A percentile compares a stretch with the other conserved stretches of the same genome.
phyloP scores from a whole-genome alignment of 176 grass and related monocot species.

The Carex littledalei region DNA sequence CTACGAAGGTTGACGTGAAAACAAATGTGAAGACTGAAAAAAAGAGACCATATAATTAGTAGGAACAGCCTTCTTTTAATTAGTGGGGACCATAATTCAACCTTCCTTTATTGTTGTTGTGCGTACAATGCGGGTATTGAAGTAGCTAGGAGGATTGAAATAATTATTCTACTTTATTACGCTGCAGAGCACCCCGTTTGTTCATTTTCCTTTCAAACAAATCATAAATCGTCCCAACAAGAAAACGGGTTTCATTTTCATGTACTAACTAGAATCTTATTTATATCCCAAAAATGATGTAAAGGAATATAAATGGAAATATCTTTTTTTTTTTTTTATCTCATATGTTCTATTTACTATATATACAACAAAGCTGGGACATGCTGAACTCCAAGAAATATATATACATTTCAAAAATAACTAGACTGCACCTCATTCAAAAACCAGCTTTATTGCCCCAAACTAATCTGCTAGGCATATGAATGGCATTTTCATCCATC shows the following conservation, averaged over 20 bases:
- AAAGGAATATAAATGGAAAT: not conserved
- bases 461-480: conserved; percentile 3
- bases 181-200: too few species aligned
- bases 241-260: not conserved
- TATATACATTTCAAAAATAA: conserved; percentile 16
- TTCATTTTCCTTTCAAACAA: not conserved
- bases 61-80: too few species aligned
- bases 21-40: too few species aligned
- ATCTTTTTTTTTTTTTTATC: not conserved
- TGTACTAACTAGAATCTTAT: not conserved
- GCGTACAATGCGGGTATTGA: too few species aligned
- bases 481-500: not conserved
- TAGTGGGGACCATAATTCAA: too few species aligned
- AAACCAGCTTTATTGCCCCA: conserved; percentile 14
- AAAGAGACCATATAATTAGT: too few species aligned
- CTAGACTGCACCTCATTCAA: conserved; percentile 2
- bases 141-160: too few species aligned
- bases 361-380: conserved; percentile 16
- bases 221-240: not conserved
- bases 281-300: not conserved
- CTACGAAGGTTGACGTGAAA: too few species aligned
- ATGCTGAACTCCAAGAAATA: not conserved
- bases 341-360: conserved; percentile 13
- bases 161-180: too few species aligned
- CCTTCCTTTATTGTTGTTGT: too few species aligned